Conservation (phyloP, 805 yeast species). For the Kurtzmaniella fragi region DNA sequence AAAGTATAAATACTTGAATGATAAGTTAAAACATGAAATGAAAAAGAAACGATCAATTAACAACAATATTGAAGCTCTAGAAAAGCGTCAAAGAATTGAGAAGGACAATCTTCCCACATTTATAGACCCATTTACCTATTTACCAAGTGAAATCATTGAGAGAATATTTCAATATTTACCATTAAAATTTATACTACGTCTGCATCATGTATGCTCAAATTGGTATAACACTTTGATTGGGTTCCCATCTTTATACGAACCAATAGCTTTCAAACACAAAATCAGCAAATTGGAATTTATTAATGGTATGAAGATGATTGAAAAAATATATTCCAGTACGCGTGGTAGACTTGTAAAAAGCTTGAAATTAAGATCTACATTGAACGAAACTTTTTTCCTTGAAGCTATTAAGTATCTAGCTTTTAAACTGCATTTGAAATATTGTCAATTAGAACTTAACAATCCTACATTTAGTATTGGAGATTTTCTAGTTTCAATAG, state of each 20-base stretch:
- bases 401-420: conserved; percentile 23
- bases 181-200: conserved; percentile 15
- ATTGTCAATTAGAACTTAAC: conserved; percentile 22
- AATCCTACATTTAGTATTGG: conserved; percentile 22
- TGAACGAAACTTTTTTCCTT: conserved; percentile 17
- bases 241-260: conserved; percentile 22
- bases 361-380: conserved; percentile 17
- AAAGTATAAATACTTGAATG: conserved; percentile 19
- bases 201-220: conserved; percentile 26
- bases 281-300: conserved; percentile 23
- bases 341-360: conserved; percentile 13
- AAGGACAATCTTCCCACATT: neutral
- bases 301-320: conserved; percentile 24
- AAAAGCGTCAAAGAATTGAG: neutral
- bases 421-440: conserved; percentile 14
- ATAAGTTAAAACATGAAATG: conserved; percentile 12
- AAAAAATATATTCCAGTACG: conserved; percentile 14
- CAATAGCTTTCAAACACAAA: conserved; percentile 18
- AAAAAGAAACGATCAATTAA: conserved; percentile 2
- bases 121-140: conserved; percentile 21
- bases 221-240: conserved; percentile 27
- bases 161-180: conserved; percentile 19
- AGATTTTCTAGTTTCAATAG: conserved; percentile 3
- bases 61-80: neutral
- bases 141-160: conserved; percentile 28